Base-by-base conservation (phyloP, 306 rosid genomes). In the Sindora glabra region DNA sequence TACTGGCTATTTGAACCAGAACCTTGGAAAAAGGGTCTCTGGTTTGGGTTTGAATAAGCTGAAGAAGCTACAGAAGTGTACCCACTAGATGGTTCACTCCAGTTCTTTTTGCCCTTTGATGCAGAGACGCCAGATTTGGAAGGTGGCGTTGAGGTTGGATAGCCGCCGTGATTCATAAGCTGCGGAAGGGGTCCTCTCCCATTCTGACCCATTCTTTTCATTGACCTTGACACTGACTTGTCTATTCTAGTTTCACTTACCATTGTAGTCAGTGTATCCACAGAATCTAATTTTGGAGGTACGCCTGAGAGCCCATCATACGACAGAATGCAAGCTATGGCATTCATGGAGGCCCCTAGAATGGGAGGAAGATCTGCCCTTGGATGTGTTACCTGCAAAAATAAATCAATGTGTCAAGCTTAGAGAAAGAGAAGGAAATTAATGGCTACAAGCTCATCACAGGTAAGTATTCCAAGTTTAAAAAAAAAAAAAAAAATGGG, bases 371-470 rank as follows among this genome's bases (percentile, higher is more conserved):
- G 89, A 60, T 60, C 33, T 41, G 63, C 57, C 56, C 55, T 72
- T 18, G 96, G 85, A 70, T 77, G 74, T 5, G 82, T 78, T 26
- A 86, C 85, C 99, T 92, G 75, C 70, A 81, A 46, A 40, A 41
- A 41, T 36, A 5, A 36, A 68, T 2, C 19, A 45, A 34, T 19
- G 44, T 29, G 59, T 83, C 64, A 75, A 55, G 54, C 52, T 18
- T 30, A 45, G 23, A 7, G 10, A 14, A 8, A 10, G 56, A 38
- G 48, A 61, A 63, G 3, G 26, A 46, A 38, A 8, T 30, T 12
- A 24, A 30, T 59, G 19, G 24, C 19, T 27, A 22, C 38, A 67
- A 33, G 59, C 14, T 51, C 17, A 21, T 45, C 40, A 40, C 44
- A 36, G 32, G 30, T 40, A 76, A 74, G n/a, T n/a, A 42, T 41